A percentile compares a stretch with the other conserved stretches of the same genome.
phyloP scores from a whole-genome alignment of 768 basidiomycete species.

The Sarcomyxa edulis region DNA sequence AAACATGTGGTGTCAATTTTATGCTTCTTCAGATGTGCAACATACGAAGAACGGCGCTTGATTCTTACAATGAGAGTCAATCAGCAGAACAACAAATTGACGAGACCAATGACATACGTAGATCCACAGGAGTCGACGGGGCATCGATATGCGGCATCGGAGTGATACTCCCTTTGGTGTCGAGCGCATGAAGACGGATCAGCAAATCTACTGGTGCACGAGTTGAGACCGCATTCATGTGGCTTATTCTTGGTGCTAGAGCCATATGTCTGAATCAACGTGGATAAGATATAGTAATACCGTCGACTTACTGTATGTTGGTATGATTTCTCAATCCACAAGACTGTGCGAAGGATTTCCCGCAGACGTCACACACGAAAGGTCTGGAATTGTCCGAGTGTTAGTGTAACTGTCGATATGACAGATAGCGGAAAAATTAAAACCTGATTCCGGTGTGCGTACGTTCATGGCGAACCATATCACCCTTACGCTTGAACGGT shows the following conservation, averaged over 20 bases:
- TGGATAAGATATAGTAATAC: too few species aligned
- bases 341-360: conserved; percentile 51
- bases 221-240: conserved; percentile 38
- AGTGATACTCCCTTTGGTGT: conserved; percentile 59
- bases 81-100: conserved; percentile 17
- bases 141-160: conserved; percentile 39
- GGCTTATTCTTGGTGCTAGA: conserved; percentile 51
- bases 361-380: conserved; percentile 45
- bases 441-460: conserved; percentile 51
- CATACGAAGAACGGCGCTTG: conserved; percentile 58
- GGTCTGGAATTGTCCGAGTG: conserved; percentile 30
- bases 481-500: conserved; percentile 50
- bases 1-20: conserved; percentile 23
- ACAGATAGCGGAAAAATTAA: conserved; percentile 14
- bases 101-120: too few species aligned
- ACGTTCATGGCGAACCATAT: conserved; percentile 51
- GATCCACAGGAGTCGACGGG: conserved; percentile 39
- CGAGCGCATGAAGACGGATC: conserved; percentile 69
- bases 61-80: conserved; percentile 36
- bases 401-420: not conserved
- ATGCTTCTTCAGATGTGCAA: conserved; percentile 50
- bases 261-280: too few species aligned
- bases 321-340: conserved; percentile 58
- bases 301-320: conserved; percentile 66
- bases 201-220: conserved; percentile 49